These are phyloP conservation scores for Amanita fuliginea DNA, from an alignment of 768 basidiomycete species.

Conservation along the genomic window DNA sequence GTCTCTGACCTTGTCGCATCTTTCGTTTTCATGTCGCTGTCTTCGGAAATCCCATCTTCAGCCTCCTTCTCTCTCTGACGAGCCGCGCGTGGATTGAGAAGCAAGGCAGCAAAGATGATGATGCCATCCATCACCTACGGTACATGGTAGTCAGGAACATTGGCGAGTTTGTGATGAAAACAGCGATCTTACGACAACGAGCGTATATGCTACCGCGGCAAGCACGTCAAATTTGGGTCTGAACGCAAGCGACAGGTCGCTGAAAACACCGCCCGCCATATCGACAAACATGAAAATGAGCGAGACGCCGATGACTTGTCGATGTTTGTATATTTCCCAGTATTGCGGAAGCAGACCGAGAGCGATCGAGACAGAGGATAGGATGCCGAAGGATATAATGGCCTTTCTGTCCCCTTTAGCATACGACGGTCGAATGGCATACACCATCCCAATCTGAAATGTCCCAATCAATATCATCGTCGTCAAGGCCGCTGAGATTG, in stretches of 20 bases:
- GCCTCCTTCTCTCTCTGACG: constrained; percentile 16
- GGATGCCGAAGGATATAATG: constrained; percentile 50
- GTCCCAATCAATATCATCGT: constrained; percentile 37
- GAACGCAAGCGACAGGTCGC: constrained; percentile 58
- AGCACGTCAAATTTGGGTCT: constrained; percentile 50
- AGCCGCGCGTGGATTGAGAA: constrained; percentile 52
- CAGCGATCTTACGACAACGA: constrained; percentile 46
- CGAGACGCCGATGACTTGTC: constrained; percentile 59
- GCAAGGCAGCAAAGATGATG: constrained; percentile 47
- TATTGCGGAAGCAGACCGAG: constrained; percentile 50
- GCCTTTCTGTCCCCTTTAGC: constrained; percentile 18
- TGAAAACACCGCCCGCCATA: constrained; percentile 60
- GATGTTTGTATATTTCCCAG: constrained; percentile 58
- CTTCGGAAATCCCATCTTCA: not conserved
- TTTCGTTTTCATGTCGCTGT: not conserved
- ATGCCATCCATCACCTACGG: constrained; percentile 49
- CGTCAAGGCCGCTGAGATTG: constrained; percentile 23
- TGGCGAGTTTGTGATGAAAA: not conserved
- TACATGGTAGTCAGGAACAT: not conserved
- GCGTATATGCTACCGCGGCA: constrained; percentile 49
- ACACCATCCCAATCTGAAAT: constrained; percentile 50
- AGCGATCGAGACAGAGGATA: constrained; percentile 46
- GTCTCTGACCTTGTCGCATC: not conserved
- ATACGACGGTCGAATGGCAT: constrained; percentile 38
- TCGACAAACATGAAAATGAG: constrained; percentile 62